Conservation (phyloP, 805 yeast species). For the Monosporozyma unispora region DNA sequence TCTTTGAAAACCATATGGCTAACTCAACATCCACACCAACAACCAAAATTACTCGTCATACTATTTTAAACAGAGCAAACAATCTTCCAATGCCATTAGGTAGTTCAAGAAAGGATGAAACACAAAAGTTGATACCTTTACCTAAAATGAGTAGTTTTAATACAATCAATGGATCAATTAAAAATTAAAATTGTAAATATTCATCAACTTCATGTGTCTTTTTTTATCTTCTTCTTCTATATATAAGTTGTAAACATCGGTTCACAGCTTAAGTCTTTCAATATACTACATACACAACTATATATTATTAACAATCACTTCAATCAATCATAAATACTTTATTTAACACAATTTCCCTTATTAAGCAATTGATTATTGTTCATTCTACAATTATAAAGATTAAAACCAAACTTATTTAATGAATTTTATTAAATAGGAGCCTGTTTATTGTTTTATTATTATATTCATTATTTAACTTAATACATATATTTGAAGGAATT, state of each 20-base stretch:
- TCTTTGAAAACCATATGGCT: background rate
- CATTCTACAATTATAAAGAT: background rate
- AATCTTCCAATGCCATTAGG: conserved; percentile 7
- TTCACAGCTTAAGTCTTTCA: background rate
- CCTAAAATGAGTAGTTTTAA: conserved; percentile 26
- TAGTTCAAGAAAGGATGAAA: background rate
- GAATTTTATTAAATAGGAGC: background rate
- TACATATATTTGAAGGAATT: background rate
- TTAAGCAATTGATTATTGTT: background rate
- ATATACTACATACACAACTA: background rate
- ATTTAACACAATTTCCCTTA: background rate
- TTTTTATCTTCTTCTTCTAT: background rate
- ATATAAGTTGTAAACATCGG: too few species aligned
- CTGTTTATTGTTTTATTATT: background rate
- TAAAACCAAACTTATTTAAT: background rate
- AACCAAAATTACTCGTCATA: background rate
- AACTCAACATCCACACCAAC: background rate
- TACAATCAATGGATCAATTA: conserved; percentile 19
- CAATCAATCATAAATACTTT: background rate
- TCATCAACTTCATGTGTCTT: background rate
- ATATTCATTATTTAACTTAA: conserved; percentile 1
- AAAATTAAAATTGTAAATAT: conserved; percentile 8
- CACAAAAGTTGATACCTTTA: conserved; percentile 2
- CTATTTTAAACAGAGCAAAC: conserved; percentile 1
- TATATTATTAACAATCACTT: background rate